phyloP scores from a whole-genome alignment of 495 filamentous ascomycete genomes.

The Neurospora pannonica region DNA sequence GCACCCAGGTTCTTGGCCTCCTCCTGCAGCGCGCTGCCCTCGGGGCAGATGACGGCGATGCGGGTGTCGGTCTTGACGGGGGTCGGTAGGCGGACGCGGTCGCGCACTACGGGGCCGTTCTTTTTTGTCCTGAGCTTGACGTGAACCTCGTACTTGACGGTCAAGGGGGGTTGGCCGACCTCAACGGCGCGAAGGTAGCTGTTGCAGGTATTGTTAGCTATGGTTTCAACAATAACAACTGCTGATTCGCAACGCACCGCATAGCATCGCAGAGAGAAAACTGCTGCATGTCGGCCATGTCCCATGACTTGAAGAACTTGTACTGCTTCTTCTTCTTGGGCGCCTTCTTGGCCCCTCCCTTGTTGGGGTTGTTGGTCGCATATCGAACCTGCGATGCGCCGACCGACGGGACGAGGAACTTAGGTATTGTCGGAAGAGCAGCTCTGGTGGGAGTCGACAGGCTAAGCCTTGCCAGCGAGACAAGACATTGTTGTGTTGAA shows the following conservation, averaged over 20 bases:
- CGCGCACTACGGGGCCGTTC: conserved; percentile 77
- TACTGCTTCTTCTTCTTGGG: conserved; percentile 53
- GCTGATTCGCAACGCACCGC: conserved; percentile 49
- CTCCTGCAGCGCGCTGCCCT: conserved; percentile 55
- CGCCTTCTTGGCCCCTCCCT: conserved; percentile 33
- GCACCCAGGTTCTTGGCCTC: conserved; percentile 71
- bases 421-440: conserved; percentile 28
- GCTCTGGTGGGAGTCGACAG: conserved; percentile 27
- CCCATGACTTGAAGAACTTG: conserved; percentile 47
- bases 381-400: conserved; percentile 24
- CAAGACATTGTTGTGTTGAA: conserved; percentile 43
- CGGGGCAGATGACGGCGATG: conserved; percentile 80
- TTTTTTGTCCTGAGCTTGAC: conserved; percentile 68
- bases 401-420: conserved; percentile 31
- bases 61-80: conserved; percentile 76
- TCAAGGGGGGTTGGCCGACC: conserved; percentile 66
- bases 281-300: conserved; percentile 54
- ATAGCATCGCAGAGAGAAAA: conserved; percentile 87
- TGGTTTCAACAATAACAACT: neutral
- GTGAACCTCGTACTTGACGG: conserved; percentile 78
- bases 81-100: conserved; percentile 79
- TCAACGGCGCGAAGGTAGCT: conserved; percentile 89
- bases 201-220: neutral
- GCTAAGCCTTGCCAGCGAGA: conserved; percentile 52
- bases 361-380: conserved; percentile 21